Percentiles rank a stretch among this genome's conserved stretches.
Conservation (phyloP, 306 rosid species). For the Begonia loranthoides region DNA sequence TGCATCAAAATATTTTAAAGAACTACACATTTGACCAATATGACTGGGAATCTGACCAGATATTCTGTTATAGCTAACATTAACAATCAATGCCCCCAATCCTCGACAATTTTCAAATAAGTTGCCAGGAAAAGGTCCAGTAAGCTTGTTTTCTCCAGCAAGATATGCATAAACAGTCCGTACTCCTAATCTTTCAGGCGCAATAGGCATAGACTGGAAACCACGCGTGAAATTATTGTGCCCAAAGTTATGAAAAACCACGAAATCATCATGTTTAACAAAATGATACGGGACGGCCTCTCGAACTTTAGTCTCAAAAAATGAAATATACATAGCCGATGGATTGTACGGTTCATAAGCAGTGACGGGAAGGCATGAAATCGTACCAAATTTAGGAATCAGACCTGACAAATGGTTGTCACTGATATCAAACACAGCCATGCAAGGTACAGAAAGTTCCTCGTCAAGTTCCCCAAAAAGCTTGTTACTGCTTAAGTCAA, state of each 20-base stretch:
- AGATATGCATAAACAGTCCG: slow-evolving; percentile 33
- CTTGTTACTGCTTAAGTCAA: slow-evolving; percentile 53
- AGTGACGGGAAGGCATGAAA: slow-evolving; percentile 23
- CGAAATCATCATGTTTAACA: slow-evolving; percentile 15
- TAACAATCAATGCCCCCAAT: slow-evolving; percentile 42
- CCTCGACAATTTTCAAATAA: slow-evolving; percentile 50
- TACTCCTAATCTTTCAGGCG: slow-evolving; percentile 37
- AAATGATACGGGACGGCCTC: slow-evolving; percentile 16
- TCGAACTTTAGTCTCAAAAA: slow-evolving; percentile 31
- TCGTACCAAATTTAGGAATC: slow-evolving; percentile 32
- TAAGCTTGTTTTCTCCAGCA: slow-evolving; percentile 55
- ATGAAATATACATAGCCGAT: slow-evolving; percentile 28
- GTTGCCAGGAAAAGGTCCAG: slow-evolving; percentile 40
- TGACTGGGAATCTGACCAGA: slow-evolving; percentile 45
- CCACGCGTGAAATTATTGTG: slow-evolving; percentile 40
- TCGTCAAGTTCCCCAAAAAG: slow-evolving; percentile 47
- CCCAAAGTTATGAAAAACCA: slow-evolving; percentile 58
- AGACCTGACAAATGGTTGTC: slow-evolving; percentile 47
- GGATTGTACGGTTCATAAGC: slow-evolving; percentile 11
- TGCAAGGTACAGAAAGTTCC: slow-evolving; percentile 54
- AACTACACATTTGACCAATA: slow-evolving; percentile 37
- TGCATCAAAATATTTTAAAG: slow-evolving; percentile 52
- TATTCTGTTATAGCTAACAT: slow-evolving; percentile 50
- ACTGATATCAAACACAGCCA: slow-evolving; percentile 73
- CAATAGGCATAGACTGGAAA: slow-evolving; percentile 46